A percentile compares a stretch with the other conserved stretches of the same genome.
These are phyloP conservation scores for Carex scoparia DNA, from an alignment of 176 grass and related monocot species.

Conservation along the genomic window DNA sequence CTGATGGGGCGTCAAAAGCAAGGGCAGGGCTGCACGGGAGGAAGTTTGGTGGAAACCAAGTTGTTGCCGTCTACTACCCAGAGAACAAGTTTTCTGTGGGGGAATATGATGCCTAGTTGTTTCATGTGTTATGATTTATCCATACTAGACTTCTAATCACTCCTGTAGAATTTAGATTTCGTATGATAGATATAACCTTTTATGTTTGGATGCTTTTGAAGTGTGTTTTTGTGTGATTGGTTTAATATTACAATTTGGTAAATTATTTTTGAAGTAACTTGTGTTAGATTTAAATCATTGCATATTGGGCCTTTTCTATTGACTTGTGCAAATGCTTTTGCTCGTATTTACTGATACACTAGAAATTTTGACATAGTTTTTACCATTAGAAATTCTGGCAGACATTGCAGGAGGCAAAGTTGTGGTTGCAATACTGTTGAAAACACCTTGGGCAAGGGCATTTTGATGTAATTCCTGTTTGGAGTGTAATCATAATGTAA, in stretches of 20 bases:
- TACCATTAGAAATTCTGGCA: no score
- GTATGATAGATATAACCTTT: no score
- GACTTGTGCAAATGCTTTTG: neutral
- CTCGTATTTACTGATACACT: no score
- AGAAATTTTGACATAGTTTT: no score
- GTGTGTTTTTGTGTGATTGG: neutral
- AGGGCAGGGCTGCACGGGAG: conserved; percentile 69
- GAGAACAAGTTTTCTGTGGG: conserved; percentile 68
- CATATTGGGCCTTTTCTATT: neutral
- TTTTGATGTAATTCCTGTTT: no score
- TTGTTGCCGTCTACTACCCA: conserved; percentile 66
- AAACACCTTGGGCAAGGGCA: no score
- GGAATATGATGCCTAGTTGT: conserved; percentile 45
- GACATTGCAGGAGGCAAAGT: no score
- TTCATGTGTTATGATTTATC: neutral
- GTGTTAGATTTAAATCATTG: neutral
- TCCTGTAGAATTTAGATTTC: conserved; percentile 2
- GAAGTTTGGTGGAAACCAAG: conserved; percentile 74
- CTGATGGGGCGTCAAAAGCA: conserved; percentile 63
- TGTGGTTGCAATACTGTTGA: no score
- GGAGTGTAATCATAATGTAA: no score
- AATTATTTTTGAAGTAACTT: neutral
- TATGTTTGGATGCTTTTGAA: neutral
- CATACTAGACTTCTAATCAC: neutral
- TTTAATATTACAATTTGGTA: neutral